Evolutionary conservation across 768 basidiomycete genomes (phyloP).

Genomic region (Lactarius trivialis): DNA sequence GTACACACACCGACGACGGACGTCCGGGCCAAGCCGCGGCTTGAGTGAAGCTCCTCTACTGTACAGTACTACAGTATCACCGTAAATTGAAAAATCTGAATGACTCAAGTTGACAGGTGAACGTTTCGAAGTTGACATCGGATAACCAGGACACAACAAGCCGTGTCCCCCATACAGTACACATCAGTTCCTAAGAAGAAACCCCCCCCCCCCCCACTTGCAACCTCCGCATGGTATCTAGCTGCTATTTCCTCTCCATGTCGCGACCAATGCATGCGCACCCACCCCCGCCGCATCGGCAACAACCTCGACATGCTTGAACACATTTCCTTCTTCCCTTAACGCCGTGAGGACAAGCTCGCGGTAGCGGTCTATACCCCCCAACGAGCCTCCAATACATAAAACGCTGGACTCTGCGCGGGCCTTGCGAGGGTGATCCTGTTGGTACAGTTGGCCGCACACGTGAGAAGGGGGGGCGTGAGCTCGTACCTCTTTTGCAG

Average conservation of each 20-base stretch:
- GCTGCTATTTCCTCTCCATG: constrained; percentile 13
- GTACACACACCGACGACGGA: not conserved
- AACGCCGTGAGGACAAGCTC: constrained; percentile 50
- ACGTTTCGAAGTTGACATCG: not conserved
- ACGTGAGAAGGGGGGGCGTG: not conserved
- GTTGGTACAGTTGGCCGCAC: not conserved
- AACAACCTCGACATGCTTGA: constrained; percentile 59
- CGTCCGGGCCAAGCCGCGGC: not conserved
- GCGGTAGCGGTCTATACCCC: constrained; percentile 55
- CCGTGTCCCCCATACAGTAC: too few relatives aligned
- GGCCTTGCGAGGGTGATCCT: constrained; percentile 28
- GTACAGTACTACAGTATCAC: not conserved
- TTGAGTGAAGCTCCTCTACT: not conserved
- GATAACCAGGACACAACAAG: not conserved
- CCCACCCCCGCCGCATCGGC: constrained; percentile 64
- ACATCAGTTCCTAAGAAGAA: not conserved
- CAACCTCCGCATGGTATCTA: not conserved
- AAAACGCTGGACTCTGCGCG: constrained; percentile 52
- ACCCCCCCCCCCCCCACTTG: too few relatives aligned
- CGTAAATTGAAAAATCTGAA: not conserved
- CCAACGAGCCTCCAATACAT: constrained; percentile 76
- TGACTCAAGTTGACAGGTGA: not conserved
- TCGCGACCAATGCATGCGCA: constrained; percentile 46
- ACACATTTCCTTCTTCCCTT: constrained; percentile 49
- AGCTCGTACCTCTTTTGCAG: constrained; percentile 8